Base-by-base conservation (phyloP, 1,139 yeast genomes). In the Nakaseomyces sp. region DNA sequence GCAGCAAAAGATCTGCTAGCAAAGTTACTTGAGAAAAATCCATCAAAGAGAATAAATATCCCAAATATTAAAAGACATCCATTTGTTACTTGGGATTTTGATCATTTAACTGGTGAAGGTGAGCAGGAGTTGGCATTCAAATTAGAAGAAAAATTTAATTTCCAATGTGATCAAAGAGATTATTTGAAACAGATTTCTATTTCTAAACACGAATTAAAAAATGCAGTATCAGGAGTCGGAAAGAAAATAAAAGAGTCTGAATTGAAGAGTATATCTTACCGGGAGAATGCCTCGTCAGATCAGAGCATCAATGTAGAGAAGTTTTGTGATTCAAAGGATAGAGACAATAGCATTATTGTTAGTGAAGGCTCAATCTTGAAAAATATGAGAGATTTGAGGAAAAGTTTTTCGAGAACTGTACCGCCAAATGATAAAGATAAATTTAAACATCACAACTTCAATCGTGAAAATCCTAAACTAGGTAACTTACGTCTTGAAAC, bases 141-240 rank as follows among this genome's bases (percentile, higher is more conserved):
- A 35, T 16, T 44, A 16, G 37, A 42, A 10, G 61, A 60, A 41
- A 54, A 54, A 33, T 42, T 44, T 12, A 47, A 47, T 16, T 59
- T 61, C 52, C 50, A 61, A 46, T 40, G 53, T 46, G 43, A 58
- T 50, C 47, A 61, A 58, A 49, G 55, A 45, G 49, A 49, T 51
- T 50, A 49, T 25, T 50, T 56, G 19, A 54, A 64, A 58, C 70
- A 70, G 45, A 77, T 81, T 41, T 73, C 74, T 39, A 82, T 82
- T n/a, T 71, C 82, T 8, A 73, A 71, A 40, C 81, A 79, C 49
- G 95, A 86, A 51, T 74, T 84, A 13, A 74, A 79, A 50, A 75
- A 76, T 50, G 95, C 96, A 0, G 87, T 87, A 2, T 74, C 80
- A 33, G 95, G 95, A 9, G 71, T 85, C 43, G 91, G 91, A 5